Conservation (phyloP, 2,329 filamentous ascomycete species). For the Erysiphe pulchra region DNA sequence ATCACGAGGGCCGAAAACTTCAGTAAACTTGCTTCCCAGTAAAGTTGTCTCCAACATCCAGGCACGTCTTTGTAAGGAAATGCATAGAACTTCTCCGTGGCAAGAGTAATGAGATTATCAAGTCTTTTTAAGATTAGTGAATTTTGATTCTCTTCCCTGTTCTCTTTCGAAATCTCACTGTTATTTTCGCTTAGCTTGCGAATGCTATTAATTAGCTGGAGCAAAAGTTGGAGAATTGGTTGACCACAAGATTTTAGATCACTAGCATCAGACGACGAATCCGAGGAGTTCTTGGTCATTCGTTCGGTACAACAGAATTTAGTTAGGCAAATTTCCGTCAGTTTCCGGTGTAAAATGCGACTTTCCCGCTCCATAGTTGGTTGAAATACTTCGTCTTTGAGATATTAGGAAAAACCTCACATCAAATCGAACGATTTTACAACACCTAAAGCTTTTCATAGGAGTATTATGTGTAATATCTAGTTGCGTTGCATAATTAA, state of each 20-base stretch:
- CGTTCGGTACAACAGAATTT: too few relatives aligned
- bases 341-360: too few relatives aligned
- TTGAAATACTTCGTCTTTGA: too few relatives aligned
- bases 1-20: conserved; percentile 21
- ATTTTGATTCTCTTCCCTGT: not conserved
- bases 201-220: not conserved
- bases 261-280: not conserved
- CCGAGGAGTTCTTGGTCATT: too few relatives aligned
- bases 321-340: too few relatives aligned
- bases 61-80: conserved; percentile 43
- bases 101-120: conserved; percentile 30
- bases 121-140: conserved; percentile 15
- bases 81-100: conserved; percentile 41
- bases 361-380: too few relatives aligned
- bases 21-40: conserved; percentile 43
- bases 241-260: not conserved
- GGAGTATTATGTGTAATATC: too few relatives aligned
- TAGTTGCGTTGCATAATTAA: too few relatives aligned
- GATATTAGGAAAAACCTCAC: too few relatives aligned
- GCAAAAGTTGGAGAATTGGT: not conserved
- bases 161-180: not conserved
- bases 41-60: conserved; percentile 40
- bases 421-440: too few relatives aligned
- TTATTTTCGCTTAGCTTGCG: not conserved
- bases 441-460: too few relatives aligned